A percentile compares a stretch with the other conserved stretches of the same genome.
These are phyloP conservation scores for Geosmithia putterillii DNA, from an alignment of 2,329 filamentous ascomycete genomes.

Conservation along the genomic window DNA sequence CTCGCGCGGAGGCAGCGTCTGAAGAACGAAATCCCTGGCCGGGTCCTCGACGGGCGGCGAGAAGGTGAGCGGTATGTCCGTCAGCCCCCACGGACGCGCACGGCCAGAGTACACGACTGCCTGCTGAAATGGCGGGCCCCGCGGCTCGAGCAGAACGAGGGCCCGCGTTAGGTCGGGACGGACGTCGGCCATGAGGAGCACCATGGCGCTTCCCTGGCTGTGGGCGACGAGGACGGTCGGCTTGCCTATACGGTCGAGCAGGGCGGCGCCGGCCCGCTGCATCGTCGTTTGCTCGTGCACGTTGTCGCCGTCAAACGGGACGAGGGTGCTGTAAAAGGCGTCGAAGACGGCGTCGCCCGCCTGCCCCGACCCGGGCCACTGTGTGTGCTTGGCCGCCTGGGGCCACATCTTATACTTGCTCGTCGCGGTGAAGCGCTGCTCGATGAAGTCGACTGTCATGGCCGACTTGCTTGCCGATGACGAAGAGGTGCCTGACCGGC, in stretches of 20 bases:
- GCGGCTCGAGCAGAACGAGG: conserved; percentile 31
- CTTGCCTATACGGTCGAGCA: conserved; percentile 28
- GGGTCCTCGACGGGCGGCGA: conserved; percentile 25
- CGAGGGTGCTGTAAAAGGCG: conserved; percentile 24
- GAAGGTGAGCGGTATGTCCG: conserved; percentile 35
- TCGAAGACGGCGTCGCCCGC: conserved; percentile 28
- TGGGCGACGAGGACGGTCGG: conserved; percentile 28
- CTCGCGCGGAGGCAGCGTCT: conserved; percentile 1
- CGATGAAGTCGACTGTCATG: conserved; percentile 20
- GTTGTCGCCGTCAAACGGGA: conserved; percentile 20
- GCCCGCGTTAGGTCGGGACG: conserved; percentile 25
- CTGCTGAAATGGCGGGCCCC: conserved; percentile 33
- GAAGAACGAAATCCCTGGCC: conserved; percentile 14
- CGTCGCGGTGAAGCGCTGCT: conserved; percentile 23
- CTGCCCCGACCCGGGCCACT: conserved; percentile 26
- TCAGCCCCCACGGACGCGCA: conserved; percentile 29
- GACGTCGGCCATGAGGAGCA: conserved; percentile 27
- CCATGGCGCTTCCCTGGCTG: conserved; percentile 30
- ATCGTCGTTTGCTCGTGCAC: conserved; percentile 21
- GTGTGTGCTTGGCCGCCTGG: conserved; percentile 24
- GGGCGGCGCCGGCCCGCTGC: conserved; percentile 24
- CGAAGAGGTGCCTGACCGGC: conserved; percentile 29
- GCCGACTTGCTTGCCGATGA: conserved; percentile 9
- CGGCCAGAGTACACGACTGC: conserved; percentile 20
- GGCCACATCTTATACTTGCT: conserved; percentile 21